Base-by-base conservation (phyloP, 1,284 basidiomycete genomes). In the Laetiporus sulphureus region DNA sequence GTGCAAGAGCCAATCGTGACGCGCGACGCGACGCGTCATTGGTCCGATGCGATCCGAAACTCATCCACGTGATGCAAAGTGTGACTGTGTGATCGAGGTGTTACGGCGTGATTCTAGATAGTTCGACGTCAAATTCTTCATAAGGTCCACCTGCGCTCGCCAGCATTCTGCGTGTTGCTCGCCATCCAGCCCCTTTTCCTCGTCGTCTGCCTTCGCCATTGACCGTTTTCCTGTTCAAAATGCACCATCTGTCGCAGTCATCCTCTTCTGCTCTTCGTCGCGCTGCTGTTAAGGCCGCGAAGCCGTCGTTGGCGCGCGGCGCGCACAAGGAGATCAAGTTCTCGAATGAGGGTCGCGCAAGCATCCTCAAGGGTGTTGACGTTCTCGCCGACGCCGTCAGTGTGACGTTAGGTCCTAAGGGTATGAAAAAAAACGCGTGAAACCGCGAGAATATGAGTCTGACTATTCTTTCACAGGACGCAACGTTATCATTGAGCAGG, bases 401-500 rank as follows among this genome's bases (percentile, higher is more conserved):
- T 53, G 92, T 96, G 38, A 99, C 95, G 29, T 79, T 98, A 29
- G 95, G 95, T 46, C 95, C 95, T 41, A 99, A 99, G 71, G 92
- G 91, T 85, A 45, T 12, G 72, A 12, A 8, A n/a, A 5, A 10
- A 18, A 3, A 3, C 19, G 16, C 23, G 18, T 20, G 18, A 20
- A 3, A 2, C 1, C 2, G 12, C 23, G 15, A 6, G 5, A 2
- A n/a, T 24, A 25, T 23, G n/a, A 44, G 35, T 53, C 41, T 58
- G 44, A n/a, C 13, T 19, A 33, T 46, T 51, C 35, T 50, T 39
- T 21, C 29, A 33, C 49, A 89, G 89, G 92, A 57, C 82, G 95
- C 58, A 99, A 97, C 64, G 95, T 98, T 58, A 98, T 99, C 72
- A 97, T 99, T 60, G 94, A 98, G 65, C 95, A 98, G 74, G 79